Evolutionary conservation across 192 early-diverging fungal genomes (phyloP).

Genomic region (Coemansia sp.): DNA sequence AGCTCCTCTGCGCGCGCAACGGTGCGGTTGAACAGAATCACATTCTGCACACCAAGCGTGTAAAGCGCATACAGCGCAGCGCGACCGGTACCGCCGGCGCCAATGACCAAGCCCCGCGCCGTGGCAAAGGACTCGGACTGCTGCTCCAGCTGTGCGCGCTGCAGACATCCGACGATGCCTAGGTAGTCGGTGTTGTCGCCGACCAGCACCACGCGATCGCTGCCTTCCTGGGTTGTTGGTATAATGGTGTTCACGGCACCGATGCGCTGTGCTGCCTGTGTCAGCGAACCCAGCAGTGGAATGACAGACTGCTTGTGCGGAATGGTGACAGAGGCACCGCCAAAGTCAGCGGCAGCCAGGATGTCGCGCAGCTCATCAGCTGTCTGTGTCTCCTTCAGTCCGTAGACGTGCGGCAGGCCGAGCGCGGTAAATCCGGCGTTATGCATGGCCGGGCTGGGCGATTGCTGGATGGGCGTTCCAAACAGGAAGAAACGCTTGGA

Average conservation of each 20-base stretch:
- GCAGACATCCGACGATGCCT: conserved; percentile 75
- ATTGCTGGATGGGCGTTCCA: conserved; percentile 87
- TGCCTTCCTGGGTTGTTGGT: conserved; percentile 12
- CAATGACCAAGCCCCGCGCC: conserved; percentile 78
- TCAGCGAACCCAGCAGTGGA: conserved; percentile 67
- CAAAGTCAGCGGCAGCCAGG: conserved; percentile 64
- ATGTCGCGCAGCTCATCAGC: conserved; percentile 61
- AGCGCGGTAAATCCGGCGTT: conserved; percentile 85
- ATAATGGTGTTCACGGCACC: conserved; percentile 95
- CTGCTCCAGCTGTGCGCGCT: conserved; percentile 33
- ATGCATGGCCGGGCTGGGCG: conserved; percentile 88
- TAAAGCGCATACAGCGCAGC: conserved; percentile 87
- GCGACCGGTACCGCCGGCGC: conserved; percentile 91
- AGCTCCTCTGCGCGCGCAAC: conserved; percentile 68
- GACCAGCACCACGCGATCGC: conserved; percentile 48
- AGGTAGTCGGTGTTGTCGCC: conserved; percentile 98
- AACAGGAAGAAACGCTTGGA: conserved; percentile 79
- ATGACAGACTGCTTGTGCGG: conserved; percentile 92
- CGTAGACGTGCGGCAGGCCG: conserved; percentile 83
- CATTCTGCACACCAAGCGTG: conserved; percentile 63
- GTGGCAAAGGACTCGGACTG: conserved; percentile 9
- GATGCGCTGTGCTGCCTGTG: conserved; percentile 77
- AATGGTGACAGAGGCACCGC: conserved; percentile 94
- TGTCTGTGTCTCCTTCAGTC: conserved; percentile 67
- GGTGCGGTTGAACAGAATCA: conserved; percentile 89